A percentile compares a stretch with the other conserved stretches of the same genome.
Conservation (phyloP, 2,329 filamentous ascomycete species). For the Pestalotiopsis sp. region DNA sequence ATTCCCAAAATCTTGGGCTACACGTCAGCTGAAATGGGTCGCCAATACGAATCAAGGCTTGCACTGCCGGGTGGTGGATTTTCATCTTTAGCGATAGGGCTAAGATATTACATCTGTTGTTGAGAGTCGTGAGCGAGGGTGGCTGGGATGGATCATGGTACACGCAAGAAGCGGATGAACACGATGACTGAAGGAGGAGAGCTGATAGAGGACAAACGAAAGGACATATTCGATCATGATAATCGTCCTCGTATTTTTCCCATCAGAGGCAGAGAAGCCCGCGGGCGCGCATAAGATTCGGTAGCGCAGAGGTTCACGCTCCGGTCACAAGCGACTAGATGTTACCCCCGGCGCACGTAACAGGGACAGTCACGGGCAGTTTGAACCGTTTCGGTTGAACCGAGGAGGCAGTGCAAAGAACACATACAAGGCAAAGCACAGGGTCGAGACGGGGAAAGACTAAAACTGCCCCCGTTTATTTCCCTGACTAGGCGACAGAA, state of each 20-base stretch:
- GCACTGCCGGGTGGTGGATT: not conserved
- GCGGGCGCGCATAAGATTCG: not conserved
- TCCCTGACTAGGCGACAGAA: not conserved
- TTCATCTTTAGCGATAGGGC: not conserved
- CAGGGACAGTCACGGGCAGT: conserved; percentile 5
- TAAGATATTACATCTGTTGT: not conserved
- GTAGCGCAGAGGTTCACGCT: not conserved
- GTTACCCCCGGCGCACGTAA: conserved; percentile 4
- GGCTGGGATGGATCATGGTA: not conserved
- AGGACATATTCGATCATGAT: not conserved
- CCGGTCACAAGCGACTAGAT: not conserved
- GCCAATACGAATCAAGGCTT: not conserved
- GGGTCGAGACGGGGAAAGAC: not conserved
- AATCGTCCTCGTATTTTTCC: not conserved
- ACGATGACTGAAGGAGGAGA: not conserved
- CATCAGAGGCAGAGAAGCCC: not conserved
- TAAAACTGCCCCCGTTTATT: not conserved
- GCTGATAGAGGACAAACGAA: not conserved
- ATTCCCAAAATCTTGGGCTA: conserved; percentile 7
- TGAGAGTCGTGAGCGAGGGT: not conserved
- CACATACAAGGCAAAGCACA: not conserved
- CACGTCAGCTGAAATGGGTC: conserved; percentile 11
- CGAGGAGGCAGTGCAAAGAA: conserved; percentile 1
- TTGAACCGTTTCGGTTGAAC: not conserved
- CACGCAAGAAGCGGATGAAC: not conserved